Percentiles rank a stretch among this genome's conserved stretches.
phyloP scores from a whole-genome alignment of 306 rosid genomes.

The Cucumis cinereus region DNA sequence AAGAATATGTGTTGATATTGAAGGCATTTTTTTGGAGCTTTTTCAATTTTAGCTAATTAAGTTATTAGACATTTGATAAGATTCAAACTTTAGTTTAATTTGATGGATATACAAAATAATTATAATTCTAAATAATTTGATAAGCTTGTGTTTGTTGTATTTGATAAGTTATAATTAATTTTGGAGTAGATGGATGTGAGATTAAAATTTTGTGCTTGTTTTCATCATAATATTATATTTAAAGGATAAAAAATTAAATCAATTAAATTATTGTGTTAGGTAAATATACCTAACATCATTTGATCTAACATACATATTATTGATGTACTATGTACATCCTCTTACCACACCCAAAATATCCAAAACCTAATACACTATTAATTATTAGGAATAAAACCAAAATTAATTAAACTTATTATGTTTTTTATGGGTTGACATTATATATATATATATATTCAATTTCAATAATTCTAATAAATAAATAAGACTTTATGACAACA shows the following conservation, averaged over 20 bases:
- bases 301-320: neutral
- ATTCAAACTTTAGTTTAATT: neutral
- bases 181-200: neutral
- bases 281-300: neutral
- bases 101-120: neutral
- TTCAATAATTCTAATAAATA: too few species aligned
- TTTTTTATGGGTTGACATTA: too few species aligned
- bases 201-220: neutral
- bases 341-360: neutral
- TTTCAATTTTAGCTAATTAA: neutral
- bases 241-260: too few species aligned
- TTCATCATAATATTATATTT: neutral
- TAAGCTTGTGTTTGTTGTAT: neutral
- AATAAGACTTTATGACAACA: too few species aligned
- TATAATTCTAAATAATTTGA: neutral
- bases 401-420: neutral
- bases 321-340: neutral
- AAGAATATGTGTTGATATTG: too few species aligned
- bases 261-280: neutral
- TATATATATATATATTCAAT: too few species aligned
- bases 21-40: neutral
- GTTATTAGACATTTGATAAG: neutral
- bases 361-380: neutral
- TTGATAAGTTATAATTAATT: neutral
- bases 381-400: neutral